phyloP scores from a whole-genome alignment of 768 basidiomycete species.

The Leccinum imitatum region DNA sequence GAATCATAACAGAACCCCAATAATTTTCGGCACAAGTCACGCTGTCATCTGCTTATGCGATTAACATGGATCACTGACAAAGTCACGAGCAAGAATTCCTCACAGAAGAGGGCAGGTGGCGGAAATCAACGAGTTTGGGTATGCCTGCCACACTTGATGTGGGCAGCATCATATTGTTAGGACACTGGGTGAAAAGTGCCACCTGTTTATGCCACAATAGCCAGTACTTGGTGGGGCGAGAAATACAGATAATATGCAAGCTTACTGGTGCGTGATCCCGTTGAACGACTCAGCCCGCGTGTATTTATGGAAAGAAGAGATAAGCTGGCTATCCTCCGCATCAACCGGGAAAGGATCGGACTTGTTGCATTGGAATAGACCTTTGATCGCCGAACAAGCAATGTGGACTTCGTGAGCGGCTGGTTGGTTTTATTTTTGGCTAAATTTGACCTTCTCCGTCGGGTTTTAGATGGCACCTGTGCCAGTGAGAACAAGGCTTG shows the following conservation, averaged over 20 bases:
- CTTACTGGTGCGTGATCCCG: neutral
- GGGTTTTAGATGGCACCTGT: neutral
- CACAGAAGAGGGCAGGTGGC: neutral
- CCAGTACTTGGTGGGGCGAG: neutral
- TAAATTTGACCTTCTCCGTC: neutral
- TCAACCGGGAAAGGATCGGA: neutral
- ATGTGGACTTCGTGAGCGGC: neutral
- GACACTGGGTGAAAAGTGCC: neutral
- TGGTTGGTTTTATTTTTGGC: neutral
- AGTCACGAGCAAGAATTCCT: constrained; percentile 1
- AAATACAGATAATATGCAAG: neutral
- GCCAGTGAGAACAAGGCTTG: neutral
- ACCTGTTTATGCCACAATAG: neutral
- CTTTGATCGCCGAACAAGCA: neutral
- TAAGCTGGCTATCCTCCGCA: neutral
- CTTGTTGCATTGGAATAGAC: neutral
- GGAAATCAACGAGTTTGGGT: neutral
- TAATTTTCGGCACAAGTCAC: constrained; percentile 1
- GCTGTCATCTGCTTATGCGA: neutral
- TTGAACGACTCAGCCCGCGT: neutral
- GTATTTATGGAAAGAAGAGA: neutral
- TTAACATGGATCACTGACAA: neutral
- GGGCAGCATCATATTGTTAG: neutral
- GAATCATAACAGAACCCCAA: neutral
- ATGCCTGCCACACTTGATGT: neutral